Conservation (phyloP, 148 eudicot species). For the Silene conica region DNA sequence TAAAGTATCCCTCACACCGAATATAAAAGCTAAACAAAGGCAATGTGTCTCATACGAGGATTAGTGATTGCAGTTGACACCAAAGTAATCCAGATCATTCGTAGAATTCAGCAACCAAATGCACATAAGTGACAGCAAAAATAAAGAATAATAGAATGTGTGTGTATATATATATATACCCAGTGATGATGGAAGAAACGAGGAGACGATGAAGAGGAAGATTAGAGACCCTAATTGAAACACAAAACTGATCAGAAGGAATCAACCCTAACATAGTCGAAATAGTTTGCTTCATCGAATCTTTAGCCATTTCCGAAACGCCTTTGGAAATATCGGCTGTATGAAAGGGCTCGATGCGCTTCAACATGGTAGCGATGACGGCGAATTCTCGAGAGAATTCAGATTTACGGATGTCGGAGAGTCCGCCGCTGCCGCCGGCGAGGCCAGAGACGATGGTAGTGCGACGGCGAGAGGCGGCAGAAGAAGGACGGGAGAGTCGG, state of each 20-base stretch:
- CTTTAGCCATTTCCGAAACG: slow-evolving; percentile 65
- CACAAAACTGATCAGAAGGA: slow-evolving; percentile 71
- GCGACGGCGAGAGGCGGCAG: slow-evolving; percentile 19
- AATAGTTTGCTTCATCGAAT: slow-evolving; percentile 85
- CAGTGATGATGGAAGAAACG: slow-evolving; percentile 67
- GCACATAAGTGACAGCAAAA: too few relatives aligned
- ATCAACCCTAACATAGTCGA: slow-evolving; percentile 75
- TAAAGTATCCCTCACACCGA: too few relatives aligned
- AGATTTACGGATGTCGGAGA: slow-evolving; percentile 57
- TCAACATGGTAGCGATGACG: slow-evolving; percentile 65
- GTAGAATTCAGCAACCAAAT: background rate
- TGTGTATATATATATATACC: slow-evolving; percentile 47
- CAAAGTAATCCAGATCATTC: background rate
- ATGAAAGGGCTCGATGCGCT: slow-evolving; percentile 66
- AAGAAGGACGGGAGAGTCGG: slow-evolving; percentile 23
- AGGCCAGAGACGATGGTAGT: slow-evolving; percentile 32
- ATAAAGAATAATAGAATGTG: too few relatives aligned
- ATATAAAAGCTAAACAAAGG: too few relatives aligned
- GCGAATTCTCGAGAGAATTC: slow-evolving; percentile 65
- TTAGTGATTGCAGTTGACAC: background rate
- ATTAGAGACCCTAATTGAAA: slow-evolving; percentile 61
- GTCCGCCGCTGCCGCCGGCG: slow-evolving; percentile 63
- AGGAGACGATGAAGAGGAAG: slow-evolving; percentile 58
- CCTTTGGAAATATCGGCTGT: slow-evolving; percentile 58
- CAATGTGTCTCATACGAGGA: too few relatives aligned